phyloP scores from a whole-genome alignment of 306 rosid genomes.

The Mimosa bimucronata region DNA sequence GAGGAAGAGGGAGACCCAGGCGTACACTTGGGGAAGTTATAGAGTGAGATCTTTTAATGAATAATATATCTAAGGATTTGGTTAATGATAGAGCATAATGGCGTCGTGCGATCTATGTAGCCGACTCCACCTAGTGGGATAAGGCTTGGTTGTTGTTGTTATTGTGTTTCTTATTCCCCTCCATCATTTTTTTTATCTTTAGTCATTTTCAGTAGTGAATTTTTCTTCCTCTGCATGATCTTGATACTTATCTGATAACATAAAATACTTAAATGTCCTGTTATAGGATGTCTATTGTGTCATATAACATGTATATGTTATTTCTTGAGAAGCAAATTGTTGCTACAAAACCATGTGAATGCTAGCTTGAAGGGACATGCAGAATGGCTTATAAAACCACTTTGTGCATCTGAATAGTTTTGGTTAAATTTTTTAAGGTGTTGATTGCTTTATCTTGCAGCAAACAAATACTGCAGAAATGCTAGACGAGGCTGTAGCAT shows the following conservation, averaged over 20 bases:
- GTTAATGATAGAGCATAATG: no score
- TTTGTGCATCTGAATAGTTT: not conserved
- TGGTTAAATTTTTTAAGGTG: conserved; percentile 1
- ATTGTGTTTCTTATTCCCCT: not conserved
- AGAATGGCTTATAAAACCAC: not conserved
- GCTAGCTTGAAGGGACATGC: not conserved
- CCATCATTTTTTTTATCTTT: not conserved
- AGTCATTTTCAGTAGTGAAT: not conserved
- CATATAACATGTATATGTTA: not conserved
- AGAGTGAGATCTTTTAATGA: no score
- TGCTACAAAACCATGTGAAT: not conserved
- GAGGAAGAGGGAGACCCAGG: no score
- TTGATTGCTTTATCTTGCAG: conserved; percentile 52
- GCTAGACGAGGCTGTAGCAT: conserved; percentile 91
- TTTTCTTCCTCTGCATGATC: conserved; percentile 4
- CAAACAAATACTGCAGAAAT: conserved; percentile 96
- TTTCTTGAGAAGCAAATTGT: not conserved
- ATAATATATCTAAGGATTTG: no score
- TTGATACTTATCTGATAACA: not conserved
- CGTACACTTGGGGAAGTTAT: no score
- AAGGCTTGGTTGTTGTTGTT: no score
- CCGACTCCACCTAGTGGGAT: no score
- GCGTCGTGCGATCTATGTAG: no score
- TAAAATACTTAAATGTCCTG: no score
- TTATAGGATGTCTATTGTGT: no score